Percentiles rank a stretch among this genome's conserved stretches.
Conservation (phyloP, 2,329 filamentous ascomycete genomes). For the Fusarium tupiense region DNA sequence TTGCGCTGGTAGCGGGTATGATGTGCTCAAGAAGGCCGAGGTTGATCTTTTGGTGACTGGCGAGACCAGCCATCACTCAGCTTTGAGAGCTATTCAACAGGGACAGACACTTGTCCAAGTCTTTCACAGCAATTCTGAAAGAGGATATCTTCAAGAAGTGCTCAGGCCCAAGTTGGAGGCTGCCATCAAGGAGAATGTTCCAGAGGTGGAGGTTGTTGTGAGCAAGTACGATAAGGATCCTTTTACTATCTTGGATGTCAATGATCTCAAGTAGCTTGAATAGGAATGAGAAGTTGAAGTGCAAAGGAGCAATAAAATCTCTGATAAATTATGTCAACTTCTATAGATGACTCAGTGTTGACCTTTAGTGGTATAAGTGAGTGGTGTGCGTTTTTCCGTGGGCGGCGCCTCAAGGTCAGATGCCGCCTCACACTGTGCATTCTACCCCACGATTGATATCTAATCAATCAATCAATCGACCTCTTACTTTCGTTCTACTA, state of each 20-base stretch:
- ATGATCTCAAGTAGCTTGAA: constrained; percentile 45
- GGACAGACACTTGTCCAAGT: constrained; percentile 84
- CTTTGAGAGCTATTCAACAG: constrained; percentile 84
- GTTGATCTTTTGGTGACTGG: constrained; percentile 91
- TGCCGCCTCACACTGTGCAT: constrained; percentile 28
- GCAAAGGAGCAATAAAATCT: not conserved
- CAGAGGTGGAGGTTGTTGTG: constrained; percentile 71
- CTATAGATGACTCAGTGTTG: not conserved
- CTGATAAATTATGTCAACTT: not conserved
- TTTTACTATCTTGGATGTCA: constrained; percentile 76
- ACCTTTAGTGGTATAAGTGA: not conserved
- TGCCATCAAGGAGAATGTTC: constrained; percentile 61
- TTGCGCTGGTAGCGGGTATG: constrained; percentile 88
- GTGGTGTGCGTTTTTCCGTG: not conserved
- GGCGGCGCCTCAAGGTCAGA: not conserved
- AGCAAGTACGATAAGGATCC: constrained; percentile 88
- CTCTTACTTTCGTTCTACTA: constrained; percentile 30
- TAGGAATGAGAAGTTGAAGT: not conserved
- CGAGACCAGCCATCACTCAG: constrained; percentile 93
- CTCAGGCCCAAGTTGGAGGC: constrained; percentile 73
- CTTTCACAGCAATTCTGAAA: constrained; percentile 94
- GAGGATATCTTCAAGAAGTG: constrained; percentile 79
- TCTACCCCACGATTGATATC: constrained; percentile 44
- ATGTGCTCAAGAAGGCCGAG: constrained; percentile 73
- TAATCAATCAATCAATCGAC: constrained; percentile 47